Conservation (phyloP, 306 rosid genomes). For the Trifolium pratense region DNA sequence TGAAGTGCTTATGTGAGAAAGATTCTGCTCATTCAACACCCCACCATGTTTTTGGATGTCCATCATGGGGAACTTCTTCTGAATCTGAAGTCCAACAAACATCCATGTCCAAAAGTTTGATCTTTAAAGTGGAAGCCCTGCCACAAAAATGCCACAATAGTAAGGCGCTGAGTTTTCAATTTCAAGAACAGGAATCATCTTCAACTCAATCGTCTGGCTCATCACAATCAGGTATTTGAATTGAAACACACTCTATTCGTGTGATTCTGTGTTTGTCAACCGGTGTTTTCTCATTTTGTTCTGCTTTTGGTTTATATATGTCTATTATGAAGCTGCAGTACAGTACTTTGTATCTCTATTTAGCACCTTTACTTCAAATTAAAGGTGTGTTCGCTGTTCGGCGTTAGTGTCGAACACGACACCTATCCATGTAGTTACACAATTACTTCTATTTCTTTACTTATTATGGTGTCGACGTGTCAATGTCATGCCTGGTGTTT, state of each 20-base stretch:
- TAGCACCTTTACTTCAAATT: background rate
- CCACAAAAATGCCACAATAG: conserved; percentile 55
- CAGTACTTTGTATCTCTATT: background rate
- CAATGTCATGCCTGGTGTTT: background rate
- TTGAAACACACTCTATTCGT: background rate
- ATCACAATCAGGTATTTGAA: conserved; percentile 50
- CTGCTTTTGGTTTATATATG: conserved; percentile 5
- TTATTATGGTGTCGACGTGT: background rate
- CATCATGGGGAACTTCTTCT: conserved; percentile 47
- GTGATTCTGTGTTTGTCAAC: conserved; percentile 19
- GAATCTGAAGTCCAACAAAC: conserved; percentile 48
- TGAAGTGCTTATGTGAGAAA: conserved; percentile 50
- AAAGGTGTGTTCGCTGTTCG: background rate
- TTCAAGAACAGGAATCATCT: conserved; percentile 67
- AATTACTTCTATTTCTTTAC: background rate
- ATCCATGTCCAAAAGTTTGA: conserved; percentile 50
- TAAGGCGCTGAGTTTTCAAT: conserved; percentile 53
- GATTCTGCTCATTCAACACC: conserved; percentile 41
- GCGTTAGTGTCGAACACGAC: background rate
- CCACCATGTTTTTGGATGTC: conserved; percentile 34
- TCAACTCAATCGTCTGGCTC: conserved; percentile 66
- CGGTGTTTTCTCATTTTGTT: conserved; percentile 14
- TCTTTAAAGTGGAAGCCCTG: conserved; percentile 54
- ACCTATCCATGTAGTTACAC: background rate
- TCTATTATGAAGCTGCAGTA: background rate